Evolutionary conservation across 2,329 filamentous ascomycete genomes (phyloP).

Genomic region (Didymella pomorum): DNA sequence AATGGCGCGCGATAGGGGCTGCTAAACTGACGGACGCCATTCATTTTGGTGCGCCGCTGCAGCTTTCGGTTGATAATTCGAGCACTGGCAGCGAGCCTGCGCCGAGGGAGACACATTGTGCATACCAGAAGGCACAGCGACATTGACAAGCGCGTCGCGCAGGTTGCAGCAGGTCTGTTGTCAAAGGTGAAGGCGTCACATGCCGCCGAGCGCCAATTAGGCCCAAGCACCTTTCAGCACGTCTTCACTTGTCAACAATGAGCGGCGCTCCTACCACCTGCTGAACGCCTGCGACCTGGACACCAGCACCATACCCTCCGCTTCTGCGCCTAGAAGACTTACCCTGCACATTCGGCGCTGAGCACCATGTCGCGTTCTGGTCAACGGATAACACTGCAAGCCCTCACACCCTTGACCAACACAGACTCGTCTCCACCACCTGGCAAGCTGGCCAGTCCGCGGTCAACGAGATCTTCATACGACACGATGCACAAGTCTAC

Average conservation of each 20-base stretch:
- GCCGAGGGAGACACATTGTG: conserved; percentile 55
- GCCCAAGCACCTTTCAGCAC: conserved; percentile 27
- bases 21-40: conserved; percentile 40
- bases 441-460: conserved; percentile 64
- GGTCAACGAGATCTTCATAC: conserved; percentile 51
- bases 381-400: conserved; percentile 61
- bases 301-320: conserved; percentile 62
- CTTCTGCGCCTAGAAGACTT: background rate
- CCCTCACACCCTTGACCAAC: conserved; percentile 71
- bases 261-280: conserved; percentile 63
- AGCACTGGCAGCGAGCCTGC: conserved; percentile 74
- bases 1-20: conserved; percentile 35
- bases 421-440: conserved; percentile 69
- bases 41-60: conserved; percentile 80
- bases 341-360: conserved; percentile 71
- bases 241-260: conserved; percentile 41
- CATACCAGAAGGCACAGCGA: conserved; percentile 23
- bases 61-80: conserved; percentile 80
- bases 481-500: conserved; percentile 46
- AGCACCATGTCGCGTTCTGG: conserved; percentile 63
- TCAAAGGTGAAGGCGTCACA: conserved; percentile 27
- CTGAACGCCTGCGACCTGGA: conserved; percentile 71
- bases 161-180: conserved; percentile 25
- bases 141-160: conserved; percentile 30
- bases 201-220: conserved; percentile 22